Conservation (phyloP, 2,329 filamentous ascomycete genomes). For the Colletotrichum gloeosporioides region DNA sequence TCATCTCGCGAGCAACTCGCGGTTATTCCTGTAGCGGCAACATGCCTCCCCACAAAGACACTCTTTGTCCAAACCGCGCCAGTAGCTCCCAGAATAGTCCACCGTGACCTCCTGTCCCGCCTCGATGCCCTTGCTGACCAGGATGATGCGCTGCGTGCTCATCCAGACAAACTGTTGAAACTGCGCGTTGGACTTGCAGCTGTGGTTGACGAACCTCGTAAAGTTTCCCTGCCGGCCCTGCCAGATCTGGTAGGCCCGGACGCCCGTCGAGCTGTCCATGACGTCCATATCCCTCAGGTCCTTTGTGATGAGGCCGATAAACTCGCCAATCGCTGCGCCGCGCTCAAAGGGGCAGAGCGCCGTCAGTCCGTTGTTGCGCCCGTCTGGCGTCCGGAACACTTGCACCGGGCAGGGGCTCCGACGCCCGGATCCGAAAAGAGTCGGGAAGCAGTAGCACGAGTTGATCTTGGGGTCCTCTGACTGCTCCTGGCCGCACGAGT, state of each 20-base stretch:
- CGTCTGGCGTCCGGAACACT: conserved; percentile 55
- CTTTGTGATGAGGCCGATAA: conserved; percentile 59
- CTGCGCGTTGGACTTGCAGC: conserved; percentile 61
- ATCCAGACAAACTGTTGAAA: conserved; percentile 63
- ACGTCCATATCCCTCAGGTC: conserved; percentile 58
- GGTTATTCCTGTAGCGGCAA: conserved; percentile 46
- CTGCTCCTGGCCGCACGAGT: conserved; percentile 51
- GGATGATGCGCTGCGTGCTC: conserved; percentile 57
- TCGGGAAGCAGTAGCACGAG: conserved; percentile 57
- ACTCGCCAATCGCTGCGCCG: conserved; percentile 59
- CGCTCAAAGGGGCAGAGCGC: conserved; percentile 54
- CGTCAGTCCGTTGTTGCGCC: conserved; percentile 59
- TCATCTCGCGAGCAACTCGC: not conserved
- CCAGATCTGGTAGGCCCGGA: conserved; percentile 58
- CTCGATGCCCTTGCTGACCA: conserved; percentile 60
- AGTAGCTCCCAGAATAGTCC: conserved; percentile 64
- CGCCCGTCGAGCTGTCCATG: conserved; percentile 51
- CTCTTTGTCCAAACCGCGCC: conserved; percentile 58
- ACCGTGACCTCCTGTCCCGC: conserved; percentile 61
- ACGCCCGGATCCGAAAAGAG: conserved; percentile 47
- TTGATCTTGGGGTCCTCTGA: conserved; percentile 54
- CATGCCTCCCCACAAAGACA: conserved; percentile 59
- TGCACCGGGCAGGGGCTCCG: conserved; percentile 46
- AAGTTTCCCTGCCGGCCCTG: conserved; percentile 62
- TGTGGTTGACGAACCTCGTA: conserved; percentile 65